Percentiles rank a stretch among this genome's conserved stretches.
Conservation (phyloP, 306 rosid species). For the Sicyos edulis region DNA sequence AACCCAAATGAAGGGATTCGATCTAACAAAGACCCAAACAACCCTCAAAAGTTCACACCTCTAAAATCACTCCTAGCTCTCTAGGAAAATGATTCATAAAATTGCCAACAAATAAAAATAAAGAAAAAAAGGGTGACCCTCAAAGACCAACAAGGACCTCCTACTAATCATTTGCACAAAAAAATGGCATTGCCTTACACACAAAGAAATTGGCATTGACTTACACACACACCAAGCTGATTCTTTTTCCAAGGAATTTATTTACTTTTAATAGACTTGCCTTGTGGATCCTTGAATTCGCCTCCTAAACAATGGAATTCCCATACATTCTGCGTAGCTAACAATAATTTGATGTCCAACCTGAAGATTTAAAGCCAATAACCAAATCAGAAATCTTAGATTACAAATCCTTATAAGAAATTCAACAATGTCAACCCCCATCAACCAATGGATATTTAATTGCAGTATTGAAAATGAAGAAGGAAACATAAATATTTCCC, state of each 20-base stretch:
- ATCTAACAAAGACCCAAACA: neutral
- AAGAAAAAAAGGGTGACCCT: neutral
- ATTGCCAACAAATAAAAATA: neutral
- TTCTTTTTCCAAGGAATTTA: slow-evolving; percentile 24
- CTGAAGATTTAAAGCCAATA: slow-evolving; percentile 37
- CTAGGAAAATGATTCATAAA: neutral
- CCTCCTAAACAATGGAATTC: slow-evolving; percentile 87
- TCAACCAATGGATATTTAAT: neutral
- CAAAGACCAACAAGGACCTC: neutral
- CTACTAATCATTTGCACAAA: neutral
- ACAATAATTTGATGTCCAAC: slow-evolving; percentile 94
- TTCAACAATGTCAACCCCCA: neutral
- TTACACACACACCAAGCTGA: slow-evolving; percentile 12
- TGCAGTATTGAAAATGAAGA: neutral
- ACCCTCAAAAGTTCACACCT: neutral
- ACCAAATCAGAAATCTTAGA: neutral
- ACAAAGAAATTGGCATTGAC: too few species aligned
- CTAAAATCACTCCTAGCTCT: neutral
- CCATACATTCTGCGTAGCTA: slow-evolving; percentile 91
- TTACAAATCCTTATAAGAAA: neutral
- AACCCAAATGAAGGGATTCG: neutral
- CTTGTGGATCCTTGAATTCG: slow-evolving; percentile 88
- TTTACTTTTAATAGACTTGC: slow-evolving; percentile 49
- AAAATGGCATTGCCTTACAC: neutral
- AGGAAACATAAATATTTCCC: neutral